phyloP scores from a whole-genome alignment of 148 eudicot species.

The Spergularia marina region DNA sequence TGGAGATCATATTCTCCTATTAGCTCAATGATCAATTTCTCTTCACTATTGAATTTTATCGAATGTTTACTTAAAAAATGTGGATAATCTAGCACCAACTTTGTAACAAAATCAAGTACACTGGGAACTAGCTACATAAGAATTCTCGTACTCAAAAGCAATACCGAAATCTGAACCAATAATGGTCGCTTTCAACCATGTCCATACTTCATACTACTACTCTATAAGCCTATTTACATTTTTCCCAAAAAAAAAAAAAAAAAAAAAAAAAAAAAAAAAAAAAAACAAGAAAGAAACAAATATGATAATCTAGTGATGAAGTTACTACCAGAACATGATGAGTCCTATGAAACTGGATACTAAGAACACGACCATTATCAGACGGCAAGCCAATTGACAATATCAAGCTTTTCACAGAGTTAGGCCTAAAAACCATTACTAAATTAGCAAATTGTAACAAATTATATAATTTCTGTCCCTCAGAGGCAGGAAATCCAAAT shows the following conservation, averaged over 20 bases:
- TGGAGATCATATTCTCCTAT: neutral
- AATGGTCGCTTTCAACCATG: no score
- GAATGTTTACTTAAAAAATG: no score
- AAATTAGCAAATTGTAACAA: neutral
- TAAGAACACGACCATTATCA: conserved; percentile 89
- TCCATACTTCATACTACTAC: neutral
- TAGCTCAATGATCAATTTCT: neutral
- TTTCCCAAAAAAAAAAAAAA: no score
- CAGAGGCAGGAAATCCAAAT: no score
- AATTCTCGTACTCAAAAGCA: neutral
- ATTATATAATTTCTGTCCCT: no score
- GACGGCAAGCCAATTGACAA: conserved; percentile 71
- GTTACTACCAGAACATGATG: conserved; percentile 60
- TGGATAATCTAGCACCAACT: no score
- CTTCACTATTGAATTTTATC: neutral
- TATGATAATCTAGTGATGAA: neutral
- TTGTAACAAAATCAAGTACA: neutral
- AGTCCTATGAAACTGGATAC: conserved; percentile 78
- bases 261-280: no score
- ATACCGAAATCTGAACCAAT: no score
- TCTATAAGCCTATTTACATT: no score
- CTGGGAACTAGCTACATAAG: neutral
- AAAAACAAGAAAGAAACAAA: no score
- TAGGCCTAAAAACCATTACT: conserved; percentile 1
- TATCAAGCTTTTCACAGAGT: conserved; percentile 22